These are phyloP conservation scores for Pseudognaphalium luteoalbum DNA, from an alignment of 129 eudicot species.

Conservation along the genomic window DNA sequence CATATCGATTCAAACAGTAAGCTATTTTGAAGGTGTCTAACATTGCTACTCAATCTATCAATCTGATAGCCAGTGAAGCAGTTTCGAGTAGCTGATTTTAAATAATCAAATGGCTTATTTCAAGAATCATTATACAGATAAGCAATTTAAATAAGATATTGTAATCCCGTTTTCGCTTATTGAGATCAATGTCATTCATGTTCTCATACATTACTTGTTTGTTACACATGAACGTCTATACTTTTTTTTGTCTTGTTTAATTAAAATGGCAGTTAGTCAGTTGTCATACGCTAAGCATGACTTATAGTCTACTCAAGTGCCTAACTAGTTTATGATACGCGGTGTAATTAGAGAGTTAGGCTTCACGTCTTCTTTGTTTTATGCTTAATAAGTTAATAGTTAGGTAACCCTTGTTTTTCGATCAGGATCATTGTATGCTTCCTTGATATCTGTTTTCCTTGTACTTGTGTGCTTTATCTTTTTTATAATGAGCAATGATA, in stretches of 20 bases:
- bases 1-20: not conserved
- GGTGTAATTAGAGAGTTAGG: not conserved
- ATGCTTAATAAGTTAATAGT: not conserved
- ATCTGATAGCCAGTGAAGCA: not conserved
- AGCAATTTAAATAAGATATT: not conserved
- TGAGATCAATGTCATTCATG: not conserved
- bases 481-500: too few relatives aligned
- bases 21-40: not conserved
- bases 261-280: not conserved
- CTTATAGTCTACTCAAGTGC: not conserved
- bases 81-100: not conserved
- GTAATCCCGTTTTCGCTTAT: not conserved
- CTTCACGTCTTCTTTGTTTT: not conserved
- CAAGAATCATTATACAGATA: not conserved
- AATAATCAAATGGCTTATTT: not conserved
- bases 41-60: not conserved
- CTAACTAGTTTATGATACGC: not conserved
- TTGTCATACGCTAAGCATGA: not conserved
- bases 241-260: not conserved
- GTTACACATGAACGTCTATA: not conserved
- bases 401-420: not conserved
- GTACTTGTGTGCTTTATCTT: not conserved
- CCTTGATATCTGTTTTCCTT: slow-evolving; percentile 2
- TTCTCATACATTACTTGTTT: not conserved
- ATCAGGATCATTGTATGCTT: not conserved